A percentile compares a stretch with the other conserved stretches of the same genome.
These are phyloP conservation scores for Monsonia emarginata DNA, from an alignment of 441 rosid species.

Conservation along the genomic window DNA sequence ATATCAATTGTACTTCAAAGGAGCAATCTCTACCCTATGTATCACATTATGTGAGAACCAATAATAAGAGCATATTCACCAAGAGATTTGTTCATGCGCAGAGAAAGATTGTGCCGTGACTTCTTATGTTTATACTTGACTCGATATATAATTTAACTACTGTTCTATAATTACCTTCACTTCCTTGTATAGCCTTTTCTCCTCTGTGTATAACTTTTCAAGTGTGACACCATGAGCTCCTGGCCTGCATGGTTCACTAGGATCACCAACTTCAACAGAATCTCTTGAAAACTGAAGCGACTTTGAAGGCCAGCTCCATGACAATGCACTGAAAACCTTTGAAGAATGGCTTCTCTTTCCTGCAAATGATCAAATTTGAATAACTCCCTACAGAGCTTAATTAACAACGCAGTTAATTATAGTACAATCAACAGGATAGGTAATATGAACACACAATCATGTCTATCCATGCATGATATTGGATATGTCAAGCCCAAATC, in stretches of 20 bases:
- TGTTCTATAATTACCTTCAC: slow-evolving; percentile 48
- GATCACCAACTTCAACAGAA: slow-evolving; percentile 26
- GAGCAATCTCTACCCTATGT: no score
- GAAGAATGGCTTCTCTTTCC: slow-evolving; percentile 75
- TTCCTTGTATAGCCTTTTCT: slow-evolving; percentile 72
- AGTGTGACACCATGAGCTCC: slow-evolving; percentile 83
- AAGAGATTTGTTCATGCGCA: no score
- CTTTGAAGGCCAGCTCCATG: slow-evolving; percentile 90
- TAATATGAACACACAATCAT: no score
- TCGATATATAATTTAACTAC: no score
- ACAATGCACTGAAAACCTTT: slow-evolving; percentile 76
- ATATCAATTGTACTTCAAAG: no score
- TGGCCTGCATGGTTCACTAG: slow-evolving; percentile 65
- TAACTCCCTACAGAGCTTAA: neutral
- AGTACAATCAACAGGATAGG: neutral
- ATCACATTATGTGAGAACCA: no score
- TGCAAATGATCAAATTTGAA: slow-evolving; percentile 12
- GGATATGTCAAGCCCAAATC: neutral
- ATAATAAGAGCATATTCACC: no score
- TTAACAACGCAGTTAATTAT: neutral
- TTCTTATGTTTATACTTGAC: no score
- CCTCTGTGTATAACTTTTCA: slow-evolving; percentile 61
- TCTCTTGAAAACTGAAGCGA: slow-evolving; percentile 47
- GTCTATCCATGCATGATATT: neutral
- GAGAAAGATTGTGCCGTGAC: no score